Base-by-base conservation (phyloP, 768 basidiomycete genomes). In the Leccinum arenicola region DNA sequence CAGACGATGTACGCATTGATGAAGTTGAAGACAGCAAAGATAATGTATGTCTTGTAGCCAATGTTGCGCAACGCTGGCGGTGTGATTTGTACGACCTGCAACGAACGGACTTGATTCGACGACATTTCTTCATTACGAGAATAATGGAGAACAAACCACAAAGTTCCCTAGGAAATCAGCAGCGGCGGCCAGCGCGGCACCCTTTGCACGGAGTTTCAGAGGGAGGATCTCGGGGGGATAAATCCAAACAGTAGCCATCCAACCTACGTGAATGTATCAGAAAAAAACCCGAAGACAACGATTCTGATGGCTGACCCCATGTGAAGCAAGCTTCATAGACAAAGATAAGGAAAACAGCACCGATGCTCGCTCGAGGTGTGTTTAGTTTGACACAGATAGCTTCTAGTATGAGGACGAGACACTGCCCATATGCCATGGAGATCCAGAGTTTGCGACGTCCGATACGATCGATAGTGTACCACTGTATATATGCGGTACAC, bases 201-300 rank as follows among this genome's bases (percentile, higher is more conserved):
- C 59, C 15, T 55, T 51, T 23, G 54, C 54, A 45, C 54, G 59
- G 17, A 60, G 50, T 19, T 60, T 60, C 50, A 55, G 59, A 14
- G 59, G 59, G 12, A 60, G 49, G 49, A 60, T 52, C 23, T 60
- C 59, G 3, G 59, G 50, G 25, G 54, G 59, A 31, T 60, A 60
- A 23, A 60, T 35, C 59, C 59, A 60, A 29, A 60, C 59, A 10
- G 59, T 60, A 8, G 50, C 31, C 55, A 60, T 56, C 59, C 59
- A 60, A 23, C 59, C 59, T 60, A 15, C 8, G 8, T 23, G 11
- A 48, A 23, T 3, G 12, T 6, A 15, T 52, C 38, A 27, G 33
- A 38, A 53, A 58, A 14, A 14, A 8, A 11, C 1, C 52, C 8
- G n/a, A 8, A 33, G 45, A 52, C 10, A 9, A 27, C n/a, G 21